Evolutionary conservation across 2,329 filamentous ascomycete genomes (phyloP).

Genomic region (Venturia effusa): DNA sequence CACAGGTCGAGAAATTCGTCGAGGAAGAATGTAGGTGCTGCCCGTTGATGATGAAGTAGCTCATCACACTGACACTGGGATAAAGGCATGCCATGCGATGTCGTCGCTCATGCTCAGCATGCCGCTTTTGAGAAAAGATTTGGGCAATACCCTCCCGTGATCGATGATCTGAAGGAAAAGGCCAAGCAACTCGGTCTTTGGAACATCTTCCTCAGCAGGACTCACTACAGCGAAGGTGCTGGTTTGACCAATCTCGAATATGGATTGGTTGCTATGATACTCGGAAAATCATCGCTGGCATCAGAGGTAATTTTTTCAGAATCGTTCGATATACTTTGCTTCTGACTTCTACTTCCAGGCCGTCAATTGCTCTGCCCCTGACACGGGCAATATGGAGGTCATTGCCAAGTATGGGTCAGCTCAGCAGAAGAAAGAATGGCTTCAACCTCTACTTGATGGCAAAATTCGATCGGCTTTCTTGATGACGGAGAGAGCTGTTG

Average conservation of each 20-base stretch:
- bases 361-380: constrained; percentile 76
- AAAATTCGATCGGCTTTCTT: constrained; percentile 82
- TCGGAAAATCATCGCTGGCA: constrained; percentile 75
- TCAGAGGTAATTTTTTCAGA: constrained; percentile 16
- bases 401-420: constrained; percentile 83
- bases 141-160: constrained; percentile 64
- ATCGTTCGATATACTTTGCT: too few relatives aligned
- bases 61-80: not conserved
- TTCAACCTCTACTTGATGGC: constrained; percentile 69
- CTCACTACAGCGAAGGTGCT: constrained; percentile 88
- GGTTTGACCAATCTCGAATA: constrained; percentile 96
- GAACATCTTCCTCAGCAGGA: constrained; percentile 97
- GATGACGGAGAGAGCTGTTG: constrained; percentile 86
- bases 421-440: constrained; percentile 73
- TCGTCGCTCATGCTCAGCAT: constrained; percentile 68
- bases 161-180: constrained; percentile 82
- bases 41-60: not conserved
- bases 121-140: constrained; percentile 62
- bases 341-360: not conserved
- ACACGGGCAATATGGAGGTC: constrained; percentile 95
- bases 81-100: constrained; percentile 53
- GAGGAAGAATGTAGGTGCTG: constrained; percentile 65
- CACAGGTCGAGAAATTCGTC: constrained; percentile 81
- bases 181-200: constrained; percentile 78
- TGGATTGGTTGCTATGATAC: constrained; percentile 90